Base-by-base conservation (phyloP, 495 filamentous ascomycete species). In the Penicillium coprophilum region DNA sequence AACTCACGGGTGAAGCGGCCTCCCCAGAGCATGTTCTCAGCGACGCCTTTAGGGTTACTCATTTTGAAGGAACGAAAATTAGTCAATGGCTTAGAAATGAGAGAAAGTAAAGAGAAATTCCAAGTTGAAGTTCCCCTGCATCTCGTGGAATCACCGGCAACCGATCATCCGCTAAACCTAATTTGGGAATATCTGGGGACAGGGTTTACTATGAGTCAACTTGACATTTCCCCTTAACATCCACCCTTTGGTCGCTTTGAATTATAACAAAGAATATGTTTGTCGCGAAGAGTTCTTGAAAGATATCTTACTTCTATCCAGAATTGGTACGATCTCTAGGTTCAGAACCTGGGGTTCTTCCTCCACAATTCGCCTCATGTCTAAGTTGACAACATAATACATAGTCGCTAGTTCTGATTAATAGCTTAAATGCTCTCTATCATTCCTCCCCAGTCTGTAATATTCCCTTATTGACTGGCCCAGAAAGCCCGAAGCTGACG, bases 1-100 rank as follows among this genome's bases (percentile, higher is more conserved):
- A 59, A 73, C 76, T 62, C 61, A 89, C 87, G 84, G 60, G 86
- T 92, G 71, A 92, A 92, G 50, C 89, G 83, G 60, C 89, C 89
- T 59, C 89, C 89, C 89, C 89, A 92, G 58, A 92, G 82, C 80
- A 87, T 88, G 61, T 83, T 83, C 65, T 78, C 76, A 8, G 74
- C 76, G 53, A 77, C 74, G 51, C 60, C 68, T 56, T 75, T 78
- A 38, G 63, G 31, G 55, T 62, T 70, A 64, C 71, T 75, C 76
- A 78, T 78, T 60, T 63, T 76, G 63, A 30, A 55, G 36, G 28
- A 4, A 36, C 20, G 17, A 20, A 45, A 19, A 48, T 30, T 47
- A 49, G 50, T 60, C 53, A 46, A 56, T 56, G 19, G 34, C 27
- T 36, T 45, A 47, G 45, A 59, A 60, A 46, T 60, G 28, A 55